Base-by-base conservation (phyloP, 495 filamentous ascomycete species). In the Daldinia caldariorum region DNA sequence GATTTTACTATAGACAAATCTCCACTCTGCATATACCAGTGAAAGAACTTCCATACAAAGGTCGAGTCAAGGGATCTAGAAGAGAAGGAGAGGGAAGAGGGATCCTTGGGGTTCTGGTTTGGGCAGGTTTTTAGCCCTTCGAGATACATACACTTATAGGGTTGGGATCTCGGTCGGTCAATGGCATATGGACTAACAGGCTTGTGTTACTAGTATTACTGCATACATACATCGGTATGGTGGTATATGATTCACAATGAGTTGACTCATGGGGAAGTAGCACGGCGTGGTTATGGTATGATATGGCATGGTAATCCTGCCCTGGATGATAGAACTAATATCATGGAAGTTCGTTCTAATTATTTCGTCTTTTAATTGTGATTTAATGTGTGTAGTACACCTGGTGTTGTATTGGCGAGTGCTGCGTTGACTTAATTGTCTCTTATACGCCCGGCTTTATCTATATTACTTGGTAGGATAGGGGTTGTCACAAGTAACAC, bases 11-110 rank as follows among this genome's bases (percentile, higher is more conserved):
- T 77, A 77, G 72, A 77, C 61, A 61, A 77, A 72, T 72, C 76
- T 75, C 76, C 70, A 78, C 76, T 77, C 65, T 71, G 67, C 74
- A 77, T 77, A 77, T 63, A 73, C n/a, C 20, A 67, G 59, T 66
- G 53, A 71, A 71, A 71, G 62, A 73, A 66, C 60, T 64, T 67
- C 41, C 55, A 64, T 54, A 53, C 16, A 47, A 59, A 37, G 20
- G 56, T 53, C 7, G 22, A 32, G 49, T n/a, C 43, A 16, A 45
- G 9, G 41, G 16, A 45, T 45, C 41, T 20, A 45, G 41, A 8
- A 45, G 41, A 45, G 41, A 22, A 8, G 9, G 5, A 10, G 9
- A 22, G 18, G 6, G 5, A 10, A 7, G 9, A 22, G 9, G 18
- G 43, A 47, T 53, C 49, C 49, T 16, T 6, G 7, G 49, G 49